Percentiles rank a stretch among this genome's conserved stretches.
Evolutionary conservation across 225 moss, liverwort and hornwort genomes (phyloP).

Genomic region (Asterella californica): DNA sequence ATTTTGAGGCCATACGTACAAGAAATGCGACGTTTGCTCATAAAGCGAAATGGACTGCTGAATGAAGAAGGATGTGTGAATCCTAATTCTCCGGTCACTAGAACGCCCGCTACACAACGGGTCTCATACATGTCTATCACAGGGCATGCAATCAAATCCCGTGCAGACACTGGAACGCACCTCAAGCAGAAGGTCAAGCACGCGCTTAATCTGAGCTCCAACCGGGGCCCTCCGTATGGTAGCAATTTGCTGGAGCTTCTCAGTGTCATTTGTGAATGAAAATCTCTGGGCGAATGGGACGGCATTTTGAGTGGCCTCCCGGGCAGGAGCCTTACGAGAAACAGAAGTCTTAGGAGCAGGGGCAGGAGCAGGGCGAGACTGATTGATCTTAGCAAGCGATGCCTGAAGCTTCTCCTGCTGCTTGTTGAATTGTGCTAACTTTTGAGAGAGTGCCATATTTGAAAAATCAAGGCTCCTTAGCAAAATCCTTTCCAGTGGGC

Average conservation of each 20-base stretch:
- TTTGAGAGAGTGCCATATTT: constrained; percentile 73
- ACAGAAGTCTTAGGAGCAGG: constrained; percentile 24
- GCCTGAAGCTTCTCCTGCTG: constrained; percentile 91
- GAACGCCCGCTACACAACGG: not conserved
- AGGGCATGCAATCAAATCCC: too few relatives aligned
- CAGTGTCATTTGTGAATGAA: constrained; percentile 76
- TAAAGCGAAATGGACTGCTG: too few relatives aligned
- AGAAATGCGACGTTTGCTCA: not conserved
- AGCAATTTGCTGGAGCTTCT: constrained; percentile 85
- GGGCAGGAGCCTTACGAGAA: constrained; percentile 56
- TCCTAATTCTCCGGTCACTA: too few relatives aligned
- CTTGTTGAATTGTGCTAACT: constrained; percentile 77
- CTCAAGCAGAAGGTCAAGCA: constrained; percentile 76
- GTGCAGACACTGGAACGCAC: constrained; percentile 28
- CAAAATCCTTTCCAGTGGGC: too few relatives aligned
- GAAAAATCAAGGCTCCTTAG: not conserved
- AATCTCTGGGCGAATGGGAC: constrained; percentile 75
- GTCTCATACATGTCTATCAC: not conserved
- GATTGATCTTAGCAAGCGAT: constrained; percentile 56
- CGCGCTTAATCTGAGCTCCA: constrained; percentile 81
- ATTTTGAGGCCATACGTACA: not conserved
- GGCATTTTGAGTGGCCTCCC: constrained; percentile 46
- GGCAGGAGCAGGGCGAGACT: constrained; percentile 36
- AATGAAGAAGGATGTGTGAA: not conserved
- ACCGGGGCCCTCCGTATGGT: constrained; percentile 73